phyloP scores from a whole-genome alignment of 352 stramenopile genomes.

The Globisporangium apiculatum region DNA sequence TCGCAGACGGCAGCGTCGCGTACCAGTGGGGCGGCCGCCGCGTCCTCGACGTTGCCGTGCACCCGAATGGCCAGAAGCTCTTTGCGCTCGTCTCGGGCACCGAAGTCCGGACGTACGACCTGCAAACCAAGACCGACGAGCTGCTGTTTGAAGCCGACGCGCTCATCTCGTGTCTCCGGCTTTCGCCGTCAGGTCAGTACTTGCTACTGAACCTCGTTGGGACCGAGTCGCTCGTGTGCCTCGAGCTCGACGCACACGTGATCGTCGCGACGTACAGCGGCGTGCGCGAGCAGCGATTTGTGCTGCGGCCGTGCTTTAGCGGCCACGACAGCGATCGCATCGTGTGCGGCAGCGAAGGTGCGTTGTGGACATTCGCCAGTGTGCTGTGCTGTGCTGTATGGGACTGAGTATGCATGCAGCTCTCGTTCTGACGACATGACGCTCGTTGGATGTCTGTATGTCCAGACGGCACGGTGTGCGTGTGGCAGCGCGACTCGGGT shows the following conservation, averaged over 20 bases:
- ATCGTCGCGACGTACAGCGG: conserved; percentile 46
- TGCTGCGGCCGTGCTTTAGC: conserved; percentile 56
- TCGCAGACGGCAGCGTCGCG: conserved; percentile 31
- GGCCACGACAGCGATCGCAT: conserved; percentile 45
- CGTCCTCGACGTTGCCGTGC: conserved; percentile 51
- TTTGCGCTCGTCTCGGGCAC: conserved; percentile 50
- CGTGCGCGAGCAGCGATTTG: conserved; percentile 53
- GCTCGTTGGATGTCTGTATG: too few relatives aligned
- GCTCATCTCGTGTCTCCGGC: conserved; percentile 44
- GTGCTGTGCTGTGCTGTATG: neutral
- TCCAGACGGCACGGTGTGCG: conserved; percentile 44
- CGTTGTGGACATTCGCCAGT: neutral
- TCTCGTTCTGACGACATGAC: too few relatives aligned
- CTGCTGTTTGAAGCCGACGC: conserved; percentile 46
- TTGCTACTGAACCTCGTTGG: conserved; percentile 63
- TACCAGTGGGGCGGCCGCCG: conserved; percentile 69
- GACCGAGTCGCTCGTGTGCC: conserved; percentile 45
- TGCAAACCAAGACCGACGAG: conserved; percentile 47
- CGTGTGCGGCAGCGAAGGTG: conserved; percentile 68
- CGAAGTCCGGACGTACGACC: conserved; percentile 60
- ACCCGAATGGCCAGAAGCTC: conserved; percentile 39
- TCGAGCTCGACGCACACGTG: conserved; percentile 35
- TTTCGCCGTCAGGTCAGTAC: conserved; percentile 37
- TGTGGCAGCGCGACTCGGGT: conserved; percentile 56
- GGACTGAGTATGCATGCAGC: too few relatives aligned